Conservation (phyloP, 2,329 filamentous ascomycete genomes). For the Pezicula neosporulosa region DNA sequence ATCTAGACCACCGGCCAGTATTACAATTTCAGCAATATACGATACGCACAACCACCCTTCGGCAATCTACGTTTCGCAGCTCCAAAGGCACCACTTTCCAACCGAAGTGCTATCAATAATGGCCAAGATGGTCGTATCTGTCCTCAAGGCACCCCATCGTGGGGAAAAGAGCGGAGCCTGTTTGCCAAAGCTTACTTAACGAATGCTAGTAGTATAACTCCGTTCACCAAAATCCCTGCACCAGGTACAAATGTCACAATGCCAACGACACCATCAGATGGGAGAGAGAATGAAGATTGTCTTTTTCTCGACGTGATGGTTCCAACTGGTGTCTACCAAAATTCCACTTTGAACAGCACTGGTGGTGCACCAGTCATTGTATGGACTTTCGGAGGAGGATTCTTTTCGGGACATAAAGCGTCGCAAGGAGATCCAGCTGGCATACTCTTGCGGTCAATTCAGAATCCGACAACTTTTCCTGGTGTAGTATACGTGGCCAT, state of each 20-base stretch:
- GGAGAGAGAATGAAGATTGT: slow-evolving; percentile 29
- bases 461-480: slow-evolving; percentile 18
- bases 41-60: slow-evolving; percentile 36
- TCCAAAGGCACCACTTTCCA: slow-evolving; percentile 24
- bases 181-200: no score
- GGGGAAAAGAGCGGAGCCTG: slow-evolving; percentile 12
- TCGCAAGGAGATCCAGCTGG: slow-evolving; percentile 32
- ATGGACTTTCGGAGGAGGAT: slow-evolving; percentile 46
- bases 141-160: slow-evolving; percentile 31
- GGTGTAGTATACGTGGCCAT: slow-evolving; percentile 28
- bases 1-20: slow-evolving; percentile 22
- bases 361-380: slow-evolving; percentile 35
- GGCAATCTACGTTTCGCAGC: slow-evolving; percentile 38
- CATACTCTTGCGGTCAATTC: slow-evolving; percentile 23
- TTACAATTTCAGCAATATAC: slow-evolving; percentile 33
- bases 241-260: no score
- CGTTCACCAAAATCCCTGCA: no score
- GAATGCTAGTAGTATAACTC: no score
- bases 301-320: not conserved
- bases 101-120: slow-evolving; percentile 25
- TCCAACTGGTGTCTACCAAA: slow-evolving; percentile 18
- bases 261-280: no score
- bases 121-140: slow-evolving; percentile 28
- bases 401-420: slow-evolving; percentile 34
- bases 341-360: no score